phyloP scores from a whole-genome alignment of 164 flowering plant genomes.

The Liriodendron chinense region DNA sequence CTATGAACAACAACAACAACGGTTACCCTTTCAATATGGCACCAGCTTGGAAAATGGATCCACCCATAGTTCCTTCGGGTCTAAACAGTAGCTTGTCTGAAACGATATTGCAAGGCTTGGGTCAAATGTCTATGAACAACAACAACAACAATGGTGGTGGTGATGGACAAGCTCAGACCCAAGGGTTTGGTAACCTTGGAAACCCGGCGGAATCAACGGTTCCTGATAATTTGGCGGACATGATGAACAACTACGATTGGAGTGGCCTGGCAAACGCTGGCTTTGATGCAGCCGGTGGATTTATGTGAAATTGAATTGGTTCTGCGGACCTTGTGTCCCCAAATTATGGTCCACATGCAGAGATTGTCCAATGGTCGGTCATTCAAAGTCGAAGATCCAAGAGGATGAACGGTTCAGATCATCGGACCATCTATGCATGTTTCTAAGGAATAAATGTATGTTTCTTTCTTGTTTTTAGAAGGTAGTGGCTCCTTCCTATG shows the following conservation, averaged over 20 bases:
- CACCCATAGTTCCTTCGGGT: not conserved
- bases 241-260: conserved; percentile 3
- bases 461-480: no score
- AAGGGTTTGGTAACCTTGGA: not conserved
- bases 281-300: no score
- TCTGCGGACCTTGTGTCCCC: no score
- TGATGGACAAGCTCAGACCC: not conserved
- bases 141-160: not conserved
- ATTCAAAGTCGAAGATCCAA: no score
- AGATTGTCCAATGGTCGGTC: no score
- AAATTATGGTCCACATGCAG: no score
- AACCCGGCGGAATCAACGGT: not conserved
- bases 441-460: no score
- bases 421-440: no score
- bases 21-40: not conserved
- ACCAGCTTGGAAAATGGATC: not conserved
- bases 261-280: not conserved
- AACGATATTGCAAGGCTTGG: not conserved
- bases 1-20: no score
- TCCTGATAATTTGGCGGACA: not conserved
- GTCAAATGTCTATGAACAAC: not conserved
- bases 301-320: no score
- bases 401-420: no score
- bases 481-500: no score
- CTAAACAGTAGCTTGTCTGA: not conserved